Percentiles rank a stretch among this genome's conserved stretches.
These are phyloP conservation scores for Hymenoscyphus repandus DNA, from an alignment of 2,329 filamentous ascomycete genomes.

Conservation along the genomic window DNA sequence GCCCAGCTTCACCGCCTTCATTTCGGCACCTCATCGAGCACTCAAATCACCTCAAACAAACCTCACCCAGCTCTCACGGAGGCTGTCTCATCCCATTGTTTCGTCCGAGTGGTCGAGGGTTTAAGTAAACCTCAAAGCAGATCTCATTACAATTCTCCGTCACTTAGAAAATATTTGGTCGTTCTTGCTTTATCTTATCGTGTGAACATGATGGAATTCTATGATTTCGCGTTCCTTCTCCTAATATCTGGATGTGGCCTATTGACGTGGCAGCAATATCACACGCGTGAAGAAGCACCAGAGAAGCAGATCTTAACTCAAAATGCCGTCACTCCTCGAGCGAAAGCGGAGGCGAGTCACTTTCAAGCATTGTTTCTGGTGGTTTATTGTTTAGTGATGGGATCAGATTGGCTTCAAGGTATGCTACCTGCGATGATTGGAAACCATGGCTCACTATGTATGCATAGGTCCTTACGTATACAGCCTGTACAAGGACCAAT, in stretches of 20 bases:
- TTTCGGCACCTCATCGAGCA: no score
- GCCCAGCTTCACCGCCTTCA: no score
- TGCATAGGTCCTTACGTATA: constrained; percentile 30
- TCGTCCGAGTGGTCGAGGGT: no score
- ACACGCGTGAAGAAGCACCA: constrained; percentile 10
- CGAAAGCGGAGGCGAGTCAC: constrained; percentile 24
- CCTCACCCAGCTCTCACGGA: no score
- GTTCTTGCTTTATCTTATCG: no score
- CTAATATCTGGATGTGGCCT: constrained; percentile 24
- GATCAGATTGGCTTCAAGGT: constrained; percentile 48
- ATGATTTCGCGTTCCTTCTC: constrained; percentile 22
- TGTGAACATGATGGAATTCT: constrained; percentile 22
- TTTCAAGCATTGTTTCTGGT: constrained; percentile 33
- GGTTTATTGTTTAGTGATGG: constrained; percentile 46
- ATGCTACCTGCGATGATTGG: constrained; percentile 32
- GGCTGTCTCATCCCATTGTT: no score
- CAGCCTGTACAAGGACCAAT: constrained; percentile 31
- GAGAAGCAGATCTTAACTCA: constrained; percentile 17
- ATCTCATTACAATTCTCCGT: no score
- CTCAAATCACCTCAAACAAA: no score
- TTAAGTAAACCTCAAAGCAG: no score
- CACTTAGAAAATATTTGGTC: no score
- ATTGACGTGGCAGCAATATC: constrained; percentile 27
- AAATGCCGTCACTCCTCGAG: constrained; percentile 17
- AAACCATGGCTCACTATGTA: constrained; percentile 27